These are phyloP conservation scores for Ophiostoma sp. DNA, from an alignment of 2,329 filamentous ascomycete species.

Conservation along the genomic window DNA sequence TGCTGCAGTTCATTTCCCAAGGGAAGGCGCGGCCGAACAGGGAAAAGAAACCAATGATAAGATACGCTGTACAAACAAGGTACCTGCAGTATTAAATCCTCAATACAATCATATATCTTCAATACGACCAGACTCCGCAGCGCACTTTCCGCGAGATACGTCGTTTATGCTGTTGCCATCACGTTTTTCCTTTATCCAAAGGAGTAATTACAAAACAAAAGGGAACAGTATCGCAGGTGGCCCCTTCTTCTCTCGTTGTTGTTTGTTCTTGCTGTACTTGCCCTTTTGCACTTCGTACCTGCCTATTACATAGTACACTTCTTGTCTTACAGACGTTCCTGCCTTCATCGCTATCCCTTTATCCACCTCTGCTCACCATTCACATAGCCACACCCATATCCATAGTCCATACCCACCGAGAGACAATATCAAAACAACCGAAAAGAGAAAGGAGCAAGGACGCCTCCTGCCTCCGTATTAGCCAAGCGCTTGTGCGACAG, in stretches of 20 bases:
- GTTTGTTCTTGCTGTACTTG: background rate
- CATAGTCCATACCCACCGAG: conserved; percentile 3
- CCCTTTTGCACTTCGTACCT: background rate
- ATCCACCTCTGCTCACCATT: background rate
- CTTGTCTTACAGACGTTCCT: background rate
- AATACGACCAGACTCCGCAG: conserved; percentile 15
- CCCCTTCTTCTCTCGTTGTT: background rate
- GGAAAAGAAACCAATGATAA: conserved; percentile 6
- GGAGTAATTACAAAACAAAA: conserved; percentile 3
- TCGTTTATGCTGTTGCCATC: conserved; percentile 13
- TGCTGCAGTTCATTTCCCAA: conserved; percentile 23
- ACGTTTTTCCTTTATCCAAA: background rate
- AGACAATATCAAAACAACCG: conserved; percentile 12
- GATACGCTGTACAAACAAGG: background rate
- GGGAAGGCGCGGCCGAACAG: conserved; percentile 15
- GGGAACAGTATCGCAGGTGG: background rate
- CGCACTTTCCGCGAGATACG: conserved; percentile 9
- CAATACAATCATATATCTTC: background rate
- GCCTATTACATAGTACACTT: background rate
- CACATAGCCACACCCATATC: background rate
- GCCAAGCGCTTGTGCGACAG: background rate
- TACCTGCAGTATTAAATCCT: background rate
- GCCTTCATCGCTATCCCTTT: background rate
- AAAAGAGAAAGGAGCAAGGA: conserved; percentile 4
- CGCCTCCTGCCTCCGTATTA: conserved; percentile 9